These are phyloP conservation scores for Fusarium nisikadoi DNA, from an alignment of 2,329 filamentous ascomycete species.

Conservation along the genomic window DNA sequence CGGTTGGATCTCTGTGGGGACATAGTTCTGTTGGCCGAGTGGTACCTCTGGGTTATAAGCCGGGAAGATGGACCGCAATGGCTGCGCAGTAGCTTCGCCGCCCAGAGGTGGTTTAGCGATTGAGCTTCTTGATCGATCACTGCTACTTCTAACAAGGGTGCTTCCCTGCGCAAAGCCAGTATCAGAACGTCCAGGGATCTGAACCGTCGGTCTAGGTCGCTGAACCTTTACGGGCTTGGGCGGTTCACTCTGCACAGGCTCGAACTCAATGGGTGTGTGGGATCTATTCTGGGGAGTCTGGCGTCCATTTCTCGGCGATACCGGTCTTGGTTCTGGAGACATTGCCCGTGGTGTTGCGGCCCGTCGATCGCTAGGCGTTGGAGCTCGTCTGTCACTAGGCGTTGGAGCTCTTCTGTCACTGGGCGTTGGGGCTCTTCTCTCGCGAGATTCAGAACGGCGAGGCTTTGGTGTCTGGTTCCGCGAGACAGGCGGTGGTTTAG, in stretches of 20 bases:
- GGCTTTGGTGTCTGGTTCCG: conserved; percentile 56
- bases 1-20: conserved; percentile 72
- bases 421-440: conserved; percentile 51
- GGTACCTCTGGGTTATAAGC: conserved; percentile 75
- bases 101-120: conserved; percentile 65
- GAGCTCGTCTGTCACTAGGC: conserved; percentile 44
- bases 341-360: conserved; percentile 40
- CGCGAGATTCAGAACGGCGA: conserved; percentile 52
- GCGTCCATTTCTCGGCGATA: conserved; percentile 40
- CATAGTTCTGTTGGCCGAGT: conserved; percentile 76
- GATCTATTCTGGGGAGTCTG: conserved; percentile 49
- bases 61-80: conserved; percentile 79
- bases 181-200: conserved; percentile 59
- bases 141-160: conserved; percentile 60
- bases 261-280: conserved; percentile 50
- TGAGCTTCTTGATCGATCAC: conserved; percentile 63
- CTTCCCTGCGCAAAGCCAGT: conserved; percentile 53
- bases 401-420: conserved; percentile 31
- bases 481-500: conserved; percentile 44
- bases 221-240: conserved; percentile 47
- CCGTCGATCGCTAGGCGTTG: conserved; percentile 49
- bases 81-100: conserved; percentile 48
- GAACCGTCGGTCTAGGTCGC: conserved; percentile 54
- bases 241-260: conserved; percentile 42
- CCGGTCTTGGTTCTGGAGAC: conserved; percentile 40